These are phyloP conservation scores for Leptomonas pyrrhocoris DNA, from an alignment of 208 protist species.

Conservation along the genomic window DNA sequence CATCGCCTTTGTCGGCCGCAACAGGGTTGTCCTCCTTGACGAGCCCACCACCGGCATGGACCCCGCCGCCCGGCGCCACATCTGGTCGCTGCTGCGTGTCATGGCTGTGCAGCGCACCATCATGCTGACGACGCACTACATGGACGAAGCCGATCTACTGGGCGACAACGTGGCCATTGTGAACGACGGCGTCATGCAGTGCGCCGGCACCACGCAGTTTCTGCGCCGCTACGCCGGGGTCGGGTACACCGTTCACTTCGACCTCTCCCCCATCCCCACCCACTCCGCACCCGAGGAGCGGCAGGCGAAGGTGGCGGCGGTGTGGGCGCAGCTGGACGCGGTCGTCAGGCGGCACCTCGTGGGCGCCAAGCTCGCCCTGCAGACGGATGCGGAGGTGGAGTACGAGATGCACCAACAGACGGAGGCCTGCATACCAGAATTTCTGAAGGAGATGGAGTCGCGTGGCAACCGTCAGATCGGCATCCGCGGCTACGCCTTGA, in stretches of 20 bases:
- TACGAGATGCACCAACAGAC: slow-evolving; percentile 44
- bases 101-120: slow-evolving; percentile 63
- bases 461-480: slow-evolving; percentile 27
- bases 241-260: slow-evolving; percentile 60
- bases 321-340: slow-evolving; percentile 34
- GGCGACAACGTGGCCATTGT: slow-evolving; percentile 93
- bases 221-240: slow-evolving; percentile 57
- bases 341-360: slow-evolving; percentile 36
- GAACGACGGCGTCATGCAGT: slow-evolving; percentile 53
- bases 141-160: slow-evolving; percentile 97
- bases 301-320: slow-evolving; percentile 13
- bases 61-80: slow-evolving; percentile 64
- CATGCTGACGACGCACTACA: slow-evolving; percentile 92
- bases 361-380: slow-evolving; percentile 14
- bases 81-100: slow-evolving; percentile 75
- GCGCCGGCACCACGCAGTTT: slow-evolving; percentile 66
- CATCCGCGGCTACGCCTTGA: slow-evolving; percentile 53
- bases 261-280: slow-evolving; percentile 17
- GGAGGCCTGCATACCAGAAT: slow-evolving; percentile 32
- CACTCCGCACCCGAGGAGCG: slow-evolving; percentile 8
- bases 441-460: slow-evolving; percentile 54
- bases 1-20: slow-evolving; percentile 86
- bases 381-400: slow-evolving; percentile 26
- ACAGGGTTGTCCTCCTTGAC: slow-evolving; percentile 86
- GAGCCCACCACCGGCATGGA: slow-evolving; percentile 93